Base-by-base conservation (phyloP, 2,329 filamentous ascomycete species). In the Plectosphaerella plurivora region DNA sequence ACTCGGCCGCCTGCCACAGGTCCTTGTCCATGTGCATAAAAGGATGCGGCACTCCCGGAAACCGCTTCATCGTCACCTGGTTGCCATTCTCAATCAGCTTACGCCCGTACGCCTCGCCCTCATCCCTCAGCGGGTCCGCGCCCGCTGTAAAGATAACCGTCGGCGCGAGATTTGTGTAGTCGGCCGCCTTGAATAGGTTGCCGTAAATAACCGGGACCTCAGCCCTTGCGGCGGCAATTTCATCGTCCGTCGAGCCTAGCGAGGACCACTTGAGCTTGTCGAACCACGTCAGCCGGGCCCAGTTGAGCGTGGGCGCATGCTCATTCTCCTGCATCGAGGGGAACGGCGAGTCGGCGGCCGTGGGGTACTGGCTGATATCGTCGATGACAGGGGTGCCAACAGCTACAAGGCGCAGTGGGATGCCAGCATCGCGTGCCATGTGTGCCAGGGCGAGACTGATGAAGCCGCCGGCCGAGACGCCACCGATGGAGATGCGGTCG, bases 21-120 rank as follows among this genome's bases (percentile, higher is more conserved):
- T 65, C 59, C 55, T 64, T 65, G 47, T 70, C 72, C 73, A 76
- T 76, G 58, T 76, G 73, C 72, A 75, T 74, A 57, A 78, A 79
- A 0, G 72, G 72, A 55, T 79, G 76, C 10, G 76, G 76, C 33
- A 75, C 71, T 1, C 75, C 75, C 1, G 63, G 57, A 55, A 76
- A 78, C n/a, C 75, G 61, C 59, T 71, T 73, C 53, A 73, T 55
- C 2, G 69, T 71, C 22, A 78, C 74, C 57, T 74, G 68, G 53
- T 71, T 72, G 2, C 75, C 75, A n/a, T 65, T 62, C 54, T 72
- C 67, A 10, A 73, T 61, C 51, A 78, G 57, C 57, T 69, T 66
- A 55, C 61, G 60, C 0, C 65, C 75, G 54, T 78, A 78, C 0
- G 69, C 69, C 61, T 78, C 75, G 2, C 74, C 76, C 57, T 78